Base-by-base conservation (phyloP, 169 alveolate genomes). In the Ichthyophthirius multifiliis region DNA sequence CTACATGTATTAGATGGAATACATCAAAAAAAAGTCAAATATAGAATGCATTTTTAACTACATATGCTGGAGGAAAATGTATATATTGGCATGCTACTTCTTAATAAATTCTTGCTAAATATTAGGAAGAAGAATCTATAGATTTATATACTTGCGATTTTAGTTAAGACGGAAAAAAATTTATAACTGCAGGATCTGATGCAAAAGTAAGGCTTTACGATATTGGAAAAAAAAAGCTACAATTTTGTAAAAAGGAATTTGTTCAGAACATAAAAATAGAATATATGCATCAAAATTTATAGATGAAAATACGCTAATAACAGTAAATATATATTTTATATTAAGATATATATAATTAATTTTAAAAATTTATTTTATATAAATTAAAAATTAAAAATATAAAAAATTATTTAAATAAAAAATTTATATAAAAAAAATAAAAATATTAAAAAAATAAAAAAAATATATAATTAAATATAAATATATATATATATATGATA, bases 121-220 rank as follows among this genome's bases (percentile, higher is more conserved):
- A 71, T 41, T 76, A n/a, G n/a, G n/a, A 81, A 55, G 86, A 81
- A 35, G 35, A 67, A 10, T 76, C 63, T 43, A 81, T 71, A 39
- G 39, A 44, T 27, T 55, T 81, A 9, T 71, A 81, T 81, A 35
- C 75, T 18, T 67, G 80, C 31, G 86, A 81, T 16, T 48, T 81
- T 20, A 34, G 77, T 5, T 41, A 30, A 10, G 81, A 67, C 73
- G 86, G 86, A 2, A 48, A 71, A n/a, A 35, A 81, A 3, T 81
- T 81, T 55, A 65, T 73, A 10, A 47, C 75, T 30, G 86, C 74
- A 39, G 86, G 86, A 10, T 39, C 74, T 76, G 95, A 93, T 83
- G 83, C 89, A 35, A 77, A 85, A 43, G 92, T 93, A 20, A 89
- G 93, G 82, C 88, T 93, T 27, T 93, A 93, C 89, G 95, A 93